These are phyloP conservation scores for Pinus albicaulis DNA, from an alignment of 75 land plant species.

Conservation along the genomic window DNA sequence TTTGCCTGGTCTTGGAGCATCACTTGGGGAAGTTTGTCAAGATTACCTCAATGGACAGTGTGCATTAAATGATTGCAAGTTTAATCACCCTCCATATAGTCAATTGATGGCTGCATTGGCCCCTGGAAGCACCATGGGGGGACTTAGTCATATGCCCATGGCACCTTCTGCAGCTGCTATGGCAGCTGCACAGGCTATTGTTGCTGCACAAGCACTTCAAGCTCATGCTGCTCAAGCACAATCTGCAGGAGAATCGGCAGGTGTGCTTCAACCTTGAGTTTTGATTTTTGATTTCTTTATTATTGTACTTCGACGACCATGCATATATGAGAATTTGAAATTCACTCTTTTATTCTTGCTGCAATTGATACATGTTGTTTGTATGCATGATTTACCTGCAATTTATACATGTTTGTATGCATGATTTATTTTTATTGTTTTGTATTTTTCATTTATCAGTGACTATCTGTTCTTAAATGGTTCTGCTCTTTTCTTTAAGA, in stretches of 20 bases:
- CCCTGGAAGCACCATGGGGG: slow-evolving; percentile 79
- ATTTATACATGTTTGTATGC: background rate
- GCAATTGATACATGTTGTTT: background rate
- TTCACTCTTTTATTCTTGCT: background rate
- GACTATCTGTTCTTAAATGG: background rate
- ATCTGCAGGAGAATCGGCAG: slow-evolving; percentile 30
- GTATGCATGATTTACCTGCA: background rate
- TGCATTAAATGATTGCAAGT: slow-evolving; percentile 67
- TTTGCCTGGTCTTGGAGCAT: slow-evolving; percentile 82
- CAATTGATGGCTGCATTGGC: slow-evolving; percentile 78
- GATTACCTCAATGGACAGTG: slow-evolving; percentile 83
- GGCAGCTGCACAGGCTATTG: slow-evolving; percentile 98
- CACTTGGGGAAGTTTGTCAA: slow-evolving; percentile 85
- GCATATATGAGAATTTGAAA: background rate
- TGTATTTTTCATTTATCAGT: no score
- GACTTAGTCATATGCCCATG: slow-evolving; percentile 80
- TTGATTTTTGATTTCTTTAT: background rate
- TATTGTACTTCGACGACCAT: background rate
- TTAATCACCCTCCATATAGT: slow-evolving; percentile 80
- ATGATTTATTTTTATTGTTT: background rate
- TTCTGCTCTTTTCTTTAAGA: background rate
- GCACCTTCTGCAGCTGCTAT: slow-evolving; percentile 98
- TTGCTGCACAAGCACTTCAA: slow-evolving; percentile 91
- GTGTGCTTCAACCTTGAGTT: slow-evolving; percentile 22
- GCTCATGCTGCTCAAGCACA: slow-evolving; percentile 83